Evolutionary conservation across 1,284 basidiomycete species (phyloP), one percentile per base, ranked within the genome.

Genomic region (Ceratobasidium sp.): DNA sequence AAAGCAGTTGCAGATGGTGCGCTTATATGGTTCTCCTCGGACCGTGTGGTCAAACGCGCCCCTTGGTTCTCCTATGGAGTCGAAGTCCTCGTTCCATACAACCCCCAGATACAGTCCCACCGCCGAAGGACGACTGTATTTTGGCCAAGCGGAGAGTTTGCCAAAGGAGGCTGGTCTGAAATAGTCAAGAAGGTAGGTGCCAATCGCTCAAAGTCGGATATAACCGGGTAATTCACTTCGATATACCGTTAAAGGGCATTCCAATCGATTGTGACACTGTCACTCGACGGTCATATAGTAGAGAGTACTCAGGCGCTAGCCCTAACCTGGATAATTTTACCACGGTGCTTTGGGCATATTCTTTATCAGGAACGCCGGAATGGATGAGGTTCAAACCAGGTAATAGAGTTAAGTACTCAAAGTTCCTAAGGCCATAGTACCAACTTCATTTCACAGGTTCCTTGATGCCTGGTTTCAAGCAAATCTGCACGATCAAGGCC

Each of bases 1-100:
- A 67, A 67, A 56, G 65, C 65, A 17, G 65, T 67, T 27, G n/a
- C 65, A 9, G 51, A 67, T 44, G 65, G 65, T 27, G 53, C 65
- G 0, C n/a, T 67, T 7, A 45, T 67, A 7, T 67, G 65, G 65
- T 54, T 27, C 22, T 54, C 33, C 19, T 41, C 51, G 27, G 56
- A 14, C 41, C 41, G 22, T 7, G 65, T 67, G 1, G 51, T 56
- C 4, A 44, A 45, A 9, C 65, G 65, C 24, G 53, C 65, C 19
- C 65, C 65, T 29, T 33, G 65, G 47, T 41, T 44, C 24, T 67
- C 65, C 7, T 67, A 44, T 22, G 65, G 65, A 15, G 45, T 67
- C 19, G 65, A 67, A 45, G 51, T 67, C 6, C n/a, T 56, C 22
- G 36, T 67, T 22, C 51, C 50, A 3, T 22, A 47, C 24, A 17